Evolutionary conservation across 1,284 basidiomycete species (phyloP).

Genomic region (Leucoagaricus sp.): DNA sequence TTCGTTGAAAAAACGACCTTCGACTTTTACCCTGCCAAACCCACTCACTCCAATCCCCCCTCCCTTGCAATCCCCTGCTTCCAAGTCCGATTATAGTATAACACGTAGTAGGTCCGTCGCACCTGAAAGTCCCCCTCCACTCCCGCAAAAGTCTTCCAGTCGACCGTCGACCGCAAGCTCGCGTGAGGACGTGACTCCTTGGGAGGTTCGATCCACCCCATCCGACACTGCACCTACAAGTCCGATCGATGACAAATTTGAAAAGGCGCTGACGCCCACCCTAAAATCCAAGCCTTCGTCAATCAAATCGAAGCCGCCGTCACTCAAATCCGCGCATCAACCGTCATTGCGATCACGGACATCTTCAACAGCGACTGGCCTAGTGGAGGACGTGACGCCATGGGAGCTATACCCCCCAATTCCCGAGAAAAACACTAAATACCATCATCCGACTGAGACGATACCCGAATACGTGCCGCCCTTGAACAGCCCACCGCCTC

Average conservation of each 20-base stretch:
- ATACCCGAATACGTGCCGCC: constrained; percentile 3
- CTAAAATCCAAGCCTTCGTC: constrained; percentile 13
- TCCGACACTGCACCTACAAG: neutral
- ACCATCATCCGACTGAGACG: constrained; percentile 2
- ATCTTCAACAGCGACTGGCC: constrained; percentile 23
- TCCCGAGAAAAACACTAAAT: constrained; percentile 12
- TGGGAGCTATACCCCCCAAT: constrained; percentile 38
- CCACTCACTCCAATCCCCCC: constrained; percentile 13
- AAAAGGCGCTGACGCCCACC: constrained; percentile 9
- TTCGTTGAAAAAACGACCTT: constrained; percentile 32
- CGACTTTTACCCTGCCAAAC: constrained; percentile 26
- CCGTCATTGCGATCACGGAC: constrained; percentile 16
- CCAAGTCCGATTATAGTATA: constrained; percentile 25
- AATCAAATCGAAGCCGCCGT: constrained; percentile 17
- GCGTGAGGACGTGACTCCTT: constrained; percentile 28
- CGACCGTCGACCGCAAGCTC: constrained; percentile 32
- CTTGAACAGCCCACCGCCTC: constrained; percentile 3
- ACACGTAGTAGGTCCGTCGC: constrained; percentile 5
- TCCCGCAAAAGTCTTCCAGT: constrained; percentile 20
- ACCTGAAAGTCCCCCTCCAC: constrained; percentile 10
- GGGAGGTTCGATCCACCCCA: constrained; percentile 15
- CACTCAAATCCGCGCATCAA: constrained; percentile 14
- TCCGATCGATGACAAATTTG: constrained; percentile 4
- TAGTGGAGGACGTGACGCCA: constrained; percentile 36
- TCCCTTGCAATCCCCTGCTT: constrained; percentile 18